Percentiles rank a stretch among this genome's conserved stretches.
Evolutionary conservation across 2,329 filamentous ascomycete species (phyloP).

Genomic region (Cryphonectria japonica): DNA sequence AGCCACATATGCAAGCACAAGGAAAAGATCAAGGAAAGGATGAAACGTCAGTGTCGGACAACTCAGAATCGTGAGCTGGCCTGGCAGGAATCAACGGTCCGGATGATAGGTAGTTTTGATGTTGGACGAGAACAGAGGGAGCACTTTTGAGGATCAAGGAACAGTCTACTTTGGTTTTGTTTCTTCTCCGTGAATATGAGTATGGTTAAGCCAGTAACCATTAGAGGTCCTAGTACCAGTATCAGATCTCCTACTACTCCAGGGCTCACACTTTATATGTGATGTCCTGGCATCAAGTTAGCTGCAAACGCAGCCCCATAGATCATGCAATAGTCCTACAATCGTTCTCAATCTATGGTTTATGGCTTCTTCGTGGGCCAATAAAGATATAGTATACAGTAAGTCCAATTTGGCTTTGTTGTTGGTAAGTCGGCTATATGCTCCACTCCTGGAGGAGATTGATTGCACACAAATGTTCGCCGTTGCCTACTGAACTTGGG

Average conservation of each 20-base stretch:
- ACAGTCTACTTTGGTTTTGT: not conserved
- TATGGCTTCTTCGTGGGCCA: not conserved
- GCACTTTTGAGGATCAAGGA: not conserved
- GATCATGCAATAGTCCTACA: not conserved
- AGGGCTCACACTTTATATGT: not conserved
- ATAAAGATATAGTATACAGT: not conserved
- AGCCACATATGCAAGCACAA: not conserved
- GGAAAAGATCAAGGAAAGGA: not conserved
- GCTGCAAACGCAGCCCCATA: not conserved
- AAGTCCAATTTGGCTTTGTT: not conserved
- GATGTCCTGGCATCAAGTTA: not conserved
- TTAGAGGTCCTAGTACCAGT: not conserved
- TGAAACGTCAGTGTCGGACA: not conserved
- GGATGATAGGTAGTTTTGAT: not conserved
- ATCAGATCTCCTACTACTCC: not conserved
- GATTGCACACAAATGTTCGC: conserved; percentile 11
- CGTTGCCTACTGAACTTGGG: not conserved
- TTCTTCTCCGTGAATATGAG: not conserved
- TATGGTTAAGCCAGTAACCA: no score
- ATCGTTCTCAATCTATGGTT: not conserved
- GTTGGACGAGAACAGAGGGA: not conserved
- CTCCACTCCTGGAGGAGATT: not conserved
- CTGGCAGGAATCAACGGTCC: not conserved
- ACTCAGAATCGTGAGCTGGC: not conserved
- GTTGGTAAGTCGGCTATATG: conserved; percentile 20